Conservation (phyloP, 768 basidiomycete species). For the Leccinum barrowsii region DNA sequence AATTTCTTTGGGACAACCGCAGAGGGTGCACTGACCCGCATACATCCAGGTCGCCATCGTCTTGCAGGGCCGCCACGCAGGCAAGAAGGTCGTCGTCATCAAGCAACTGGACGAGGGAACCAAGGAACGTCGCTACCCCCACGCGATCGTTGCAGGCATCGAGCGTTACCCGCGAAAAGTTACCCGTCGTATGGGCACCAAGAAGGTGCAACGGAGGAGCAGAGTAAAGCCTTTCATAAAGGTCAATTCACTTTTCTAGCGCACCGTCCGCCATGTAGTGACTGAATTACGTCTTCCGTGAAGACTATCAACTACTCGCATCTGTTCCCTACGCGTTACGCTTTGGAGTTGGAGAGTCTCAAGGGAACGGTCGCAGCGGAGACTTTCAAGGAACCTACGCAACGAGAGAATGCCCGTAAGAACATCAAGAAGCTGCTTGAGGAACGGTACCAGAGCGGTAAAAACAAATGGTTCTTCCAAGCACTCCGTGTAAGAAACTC, state of each 20-base stretch:
- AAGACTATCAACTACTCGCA: constrained; percentile 97
- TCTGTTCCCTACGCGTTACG: constrained; percentile 98
- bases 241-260: constrained; percentile 44
- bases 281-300: not conserved
- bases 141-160: constrained; percentile 97
- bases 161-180: constrained; percentile 99
- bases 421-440: constrained; percentile 93
- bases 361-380: constrained; percentile 83
- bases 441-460: constrained; percentile 89
- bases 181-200: constrained; percentile 95
- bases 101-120: constrained; percentile 97
- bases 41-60: constrained; percentile 80
- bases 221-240: constrained; percentile 99
- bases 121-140: constrained; percentile 94
- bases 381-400: constrained; percentile 96
- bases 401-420: constrained; percentile 94
- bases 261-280: not conserved
- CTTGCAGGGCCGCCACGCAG: constrained; percentile 98
- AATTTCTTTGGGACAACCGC: not conserved
- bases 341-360: constrained; percentile 91
- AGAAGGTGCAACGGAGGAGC: constrained; percentile 87
- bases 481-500: constrained; percentile 62
- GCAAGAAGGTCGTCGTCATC: constrained; percentile 99
- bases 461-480: constrained; percentile 99
- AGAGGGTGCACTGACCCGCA: not conserved